Conservation (phyloP, 495 filamentous ascomycete species). For the Podospora australis region DNA sequence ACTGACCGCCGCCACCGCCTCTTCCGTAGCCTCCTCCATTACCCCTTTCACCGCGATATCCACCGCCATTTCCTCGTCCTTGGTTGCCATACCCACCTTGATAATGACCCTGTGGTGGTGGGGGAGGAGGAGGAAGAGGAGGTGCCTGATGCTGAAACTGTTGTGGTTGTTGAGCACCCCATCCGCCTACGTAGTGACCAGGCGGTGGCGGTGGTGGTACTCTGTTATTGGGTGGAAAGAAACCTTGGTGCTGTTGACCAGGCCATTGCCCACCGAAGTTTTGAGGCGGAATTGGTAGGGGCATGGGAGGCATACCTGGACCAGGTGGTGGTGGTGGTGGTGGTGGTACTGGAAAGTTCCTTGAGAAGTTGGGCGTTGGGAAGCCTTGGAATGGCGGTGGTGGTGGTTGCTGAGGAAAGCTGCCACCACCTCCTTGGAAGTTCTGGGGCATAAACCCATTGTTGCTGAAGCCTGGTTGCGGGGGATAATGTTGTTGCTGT, state of each 20-base stretch:
- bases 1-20: constrained; percentile 12
- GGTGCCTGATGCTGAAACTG: no score
- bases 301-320: constrained; percentile 6
- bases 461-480: no score
- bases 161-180: constrained; percentile 19
- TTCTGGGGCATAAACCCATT: no score
- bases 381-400: background rate
- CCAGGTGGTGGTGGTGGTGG: background rate
- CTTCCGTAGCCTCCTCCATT: constrained; percentile 15
- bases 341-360: background rate
- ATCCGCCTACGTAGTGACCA: constrained; percentile 6
- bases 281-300: constrained; percentile 35
- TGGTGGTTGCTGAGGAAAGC: background rate
- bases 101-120: no score
- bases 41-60: constrained; percentile 15
- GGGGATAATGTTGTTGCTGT: background rate
- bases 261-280: constrained; percentile 22
- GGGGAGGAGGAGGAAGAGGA: no score
- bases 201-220: constrained; percentile 18
- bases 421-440: no score
- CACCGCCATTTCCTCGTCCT: constrained; percentile 4
- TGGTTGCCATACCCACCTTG: constrained; percentile 23
- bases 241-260: background rate
- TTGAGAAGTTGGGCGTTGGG: background rate
- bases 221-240: background rate